Conservation (phyloP, 495 filamentous ascomycete genomes). For the Aspergillus ellipticus region DNA sequence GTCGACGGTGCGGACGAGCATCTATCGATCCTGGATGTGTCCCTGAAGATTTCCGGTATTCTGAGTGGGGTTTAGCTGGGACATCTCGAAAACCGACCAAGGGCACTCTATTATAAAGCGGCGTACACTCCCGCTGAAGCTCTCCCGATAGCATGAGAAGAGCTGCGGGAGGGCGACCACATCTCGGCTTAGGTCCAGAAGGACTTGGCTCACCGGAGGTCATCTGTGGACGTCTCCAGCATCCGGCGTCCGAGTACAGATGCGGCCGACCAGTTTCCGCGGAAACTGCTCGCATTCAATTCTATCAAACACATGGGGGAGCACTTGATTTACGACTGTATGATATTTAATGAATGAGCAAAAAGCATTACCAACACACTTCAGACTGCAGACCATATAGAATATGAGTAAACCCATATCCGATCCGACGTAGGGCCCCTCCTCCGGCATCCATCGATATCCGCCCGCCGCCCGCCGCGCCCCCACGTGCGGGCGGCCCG, state of each 20-base stretch:
- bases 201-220: background rate
- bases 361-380: background rate
- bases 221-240: background rate
- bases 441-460: background rate
- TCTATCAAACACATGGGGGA: background rate
- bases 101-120: background rate
- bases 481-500: background rate
- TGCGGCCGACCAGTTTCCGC: background rate
- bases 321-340: constrained; percentile 18
- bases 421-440: background rate
- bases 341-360: constrained; percentile 13
- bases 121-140: background rate
- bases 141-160: background rate
- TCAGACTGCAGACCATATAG: background rate
- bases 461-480: background rate
- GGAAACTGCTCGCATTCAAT: background rate
- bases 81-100: background rate
- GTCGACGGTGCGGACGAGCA: constrained; percentile 99
- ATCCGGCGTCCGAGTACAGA: background rate
- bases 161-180: background rate
- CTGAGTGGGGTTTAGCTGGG: constrained; percentile 42
- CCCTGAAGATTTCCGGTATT: constrained; percentile 74
- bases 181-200: background rate
- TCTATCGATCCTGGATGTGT: constrained; percentile 79
- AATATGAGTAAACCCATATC: too few relatives aligned